phyloP scores from a whole-genome alignment of 2,329 filamentous ascomycete genomes.

The Plectosphaerella cucumerina region DNA sequence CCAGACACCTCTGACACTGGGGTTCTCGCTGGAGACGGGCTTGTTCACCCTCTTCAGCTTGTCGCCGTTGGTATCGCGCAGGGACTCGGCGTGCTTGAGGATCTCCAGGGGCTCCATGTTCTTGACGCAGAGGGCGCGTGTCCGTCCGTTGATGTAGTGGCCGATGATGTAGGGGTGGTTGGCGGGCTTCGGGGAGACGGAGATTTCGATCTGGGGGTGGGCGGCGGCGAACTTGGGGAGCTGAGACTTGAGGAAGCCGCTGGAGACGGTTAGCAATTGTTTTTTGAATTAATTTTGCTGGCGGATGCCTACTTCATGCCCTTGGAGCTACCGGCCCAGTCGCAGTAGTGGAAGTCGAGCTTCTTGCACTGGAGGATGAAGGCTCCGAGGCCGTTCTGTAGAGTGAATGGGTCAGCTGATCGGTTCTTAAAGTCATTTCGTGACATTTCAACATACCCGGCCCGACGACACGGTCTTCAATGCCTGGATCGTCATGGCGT shows the following conservation, averaged over 20 bases:
- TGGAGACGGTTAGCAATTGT: conserved; percentile 32
- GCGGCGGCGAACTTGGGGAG: conserved; percentile 73
- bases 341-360: conserved; percentile 95
- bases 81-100: conserved; percentile 69
- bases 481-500: conserved; percentile 49
- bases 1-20: conserved; percentile 67
- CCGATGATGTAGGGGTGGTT: conserved; percentile 87
- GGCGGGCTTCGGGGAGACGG: conserved; percentile 82
- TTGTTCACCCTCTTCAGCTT: conserved; percentile 63
- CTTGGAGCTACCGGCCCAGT: conserved; percentile 87
- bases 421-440: neutral
- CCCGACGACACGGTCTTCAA: conserved; percentile 47
- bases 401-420: neutral
- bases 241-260: conserved; percentile 73
- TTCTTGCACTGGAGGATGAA: conserved; percentile 97
- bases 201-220: conserved; percentile 88
- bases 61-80: conserved; percentile 72
- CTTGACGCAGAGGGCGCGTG: conserved; percentile 82
- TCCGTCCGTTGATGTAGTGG: conserved; percentile 85
- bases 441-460: conserved; percentile 36
- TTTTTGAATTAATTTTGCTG: neutral
- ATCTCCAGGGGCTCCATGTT: conserved; percentile 81
- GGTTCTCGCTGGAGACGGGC: conserved; percentile 59
- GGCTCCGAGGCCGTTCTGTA: conserved; percentile 89
- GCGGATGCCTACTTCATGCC: conserved; percentile 75